phyloP scores from a whole-genome alignment of 495 filamentous ascomycete genomes.

The Parathielavia hyrcaniae region DNA sequence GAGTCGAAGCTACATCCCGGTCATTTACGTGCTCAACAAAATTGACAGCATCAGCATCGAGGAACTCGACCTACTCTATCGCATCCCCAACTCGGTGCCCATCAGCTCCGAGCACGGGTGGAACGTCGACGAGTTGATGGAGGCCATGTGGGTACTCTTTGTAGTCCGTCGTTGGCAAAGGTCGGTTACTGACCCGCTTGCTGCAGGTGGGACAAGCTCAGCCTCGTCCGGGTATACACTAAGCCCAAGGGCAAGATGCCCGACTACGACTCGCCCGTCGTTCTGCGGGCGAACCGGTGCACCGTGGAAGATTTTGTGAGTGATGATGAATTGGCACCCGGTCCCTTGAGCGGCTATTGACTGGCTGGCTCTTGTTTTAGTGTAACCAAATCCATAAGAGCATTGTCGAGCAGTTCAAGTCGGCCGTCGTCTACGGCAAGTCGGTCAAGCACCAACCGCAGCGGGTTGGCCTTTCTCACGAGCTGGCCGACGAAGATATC shows the following conservation, averaged over 20 bases:
- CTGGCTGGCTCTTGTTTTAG: slow-evolving; percentile 44
- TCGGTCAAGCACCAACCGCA: slow-evolving; percentile 99
- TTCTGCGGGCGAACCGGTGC: slow-evolving; percentile 71
- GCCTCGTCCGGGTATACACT: slow-evolving; percentile 86
- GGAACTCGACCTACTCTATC: slow-evolving; percentile 90
- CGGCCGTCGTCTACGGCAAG: slow-evolving; percentile 91
- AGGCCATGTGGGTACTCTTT: slow-evolving; percentile 62
- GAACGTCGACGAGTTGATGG: slow-evolving; percentile 95
- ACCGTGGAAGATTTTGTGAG: slow-evolving; percentile 96
- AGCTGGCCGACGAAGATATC: slow-evolving; percentile 94
- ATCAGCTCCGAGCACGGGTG: slow-evolving; percentile 98
- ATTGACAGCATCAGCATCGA: slow-evolving; percentile 98
- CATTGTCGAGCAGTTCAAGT: slow-evolving; percentile 93
- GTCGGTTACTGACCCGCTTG: slow-evolving; percentile 31
- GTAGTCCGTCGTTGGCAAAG: slow-evolving; percentile 17
- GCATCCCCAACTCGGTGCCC: slow-evolving; percentile 92
- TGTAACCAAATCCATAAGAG: slow-evolving; percentile 95
- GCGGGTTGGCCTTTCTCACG: slow-evolving; percentile 83
- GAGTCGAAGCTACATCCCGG: slow-evolving; percentile 90
- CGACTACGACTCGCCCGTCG: slow-evolving; percentile 88
- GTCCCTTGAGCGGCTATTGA: slow-evolving; percentile 11
- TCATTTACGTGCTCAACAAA: slow-evolving; percentile 98
- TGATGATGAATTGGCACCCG: slow-evolving; percentile 18
- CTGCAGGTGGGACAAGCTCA: slow-evolving; percentile 76
- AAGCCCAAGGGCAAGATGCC: slow-evolving; percentile 95